Evolutionary conservation across 2,329 filamentous ascomycete genomes (phyloP), one percentile per base, ranked within the genome.

Genomic region (Fusarium anthophilum): DNA sequence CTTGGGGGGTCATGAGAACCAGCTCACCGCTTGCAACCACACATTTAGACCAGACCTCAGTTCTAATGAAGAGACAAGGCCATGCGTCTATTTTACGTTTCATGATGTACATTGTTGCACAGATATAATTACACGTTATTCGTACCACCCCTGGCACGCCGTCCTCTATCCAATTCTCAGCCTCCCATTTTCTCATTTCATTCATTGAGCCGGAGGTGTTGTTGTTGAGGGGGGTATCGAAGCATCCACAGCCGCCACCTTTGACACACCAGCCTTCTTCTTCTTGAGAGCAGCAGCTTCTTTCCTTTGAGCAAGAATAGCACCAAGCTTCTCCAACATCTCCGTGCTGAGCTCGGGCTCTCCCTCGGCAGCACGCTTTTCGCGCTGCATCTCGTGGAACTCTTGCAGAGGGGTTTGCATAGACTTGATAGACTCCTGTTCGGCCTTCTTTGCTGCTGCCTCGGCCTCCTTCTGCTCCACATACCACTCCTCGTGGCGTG

Each of bases 401-500:
- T 91, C 90, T 77, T 90, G 86, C 66, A 91, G 80, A 38, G 90
- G 90, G 37, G 89, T 89, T 76, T 84, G 83, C 86, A 89, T 88
- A 7, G 80, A 77, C 58, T 77, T 74, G 59, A 77, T 58, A 55
- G 79, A 78, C 65, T 81, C 78, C 54, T 74, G 24, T 39, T 75
- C 73, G 60, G 79, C 73, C 79, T 86, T 83, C 81, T 83, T 82
- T 70, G 81, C 83, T 35, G 79, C 80, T 48, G 89, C 91, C 80
- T 92, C 88, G 67, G 86, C 83, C 81, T 90, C 86, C 86, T 91
- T 92, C 83, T 86, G 84, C 74, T 86, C 86, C 59, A 95, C 82
- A 80, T 92, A 97, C 81, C 92, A 92, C 51, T 89, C 85, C 72
- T 95, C 93, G 84, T 97, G 94, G 54, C 94, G 88, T 60, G 91